Evolutionary conservation across 2,329 filamentous ascomycete genomes (phyloP).

Genomic region (Aspergillus fructus): DNA sequence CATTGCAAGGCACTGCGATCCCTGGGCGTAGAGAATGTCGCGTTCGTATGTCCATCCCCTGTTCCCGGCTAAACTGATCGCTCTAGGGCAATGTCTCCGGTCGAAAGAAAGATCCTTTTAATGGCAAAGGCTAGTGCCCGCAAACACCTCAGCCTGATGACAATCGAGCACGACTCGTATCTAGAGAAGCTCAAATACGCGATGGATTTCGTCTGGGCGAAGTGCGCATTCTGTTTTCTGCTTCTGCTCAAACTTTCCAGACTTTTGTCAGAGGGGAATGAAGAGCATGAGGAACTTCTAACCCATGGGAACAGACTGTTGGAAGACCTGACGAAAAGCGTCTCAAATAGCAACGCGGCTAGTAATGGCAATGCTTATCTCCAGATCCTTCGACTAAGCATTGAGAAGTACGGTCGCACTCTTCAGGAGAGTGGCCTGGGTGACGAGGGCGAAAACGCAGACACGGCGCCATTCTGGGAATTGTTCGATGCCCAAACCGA

Average conservation of each 20-base stretch:
- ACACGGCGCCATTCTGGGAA: slow-evolving; percentile 34
- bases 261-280: slow-evolving; percentile 45
- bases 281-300: slow-evolving; percentile 43
- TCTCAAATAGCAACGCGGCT: slow-evolving; percentile 31
- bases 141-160: slow-evolving; percentile 52
- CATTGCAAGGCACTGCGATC: slow-evolving; percentile 52
- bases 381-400: slow-evolving; percentile 49
- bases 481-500: slow-evolving; percentile 44
- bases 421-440: slow-evolving; percentile 36
- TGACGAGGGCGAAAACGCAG: not conserved
- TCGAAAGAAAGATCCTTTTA: slow-evolving; percentile 49
- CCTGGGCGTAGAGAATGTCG: slow-evolving; percentile 52
- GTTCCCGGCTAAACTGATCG: not conserved
- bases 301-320: slow-evolving; percentile 46
- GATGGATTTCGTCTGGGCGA: slow-evolving; percentile 61
- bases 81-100: slow-evolving; percentile 47
- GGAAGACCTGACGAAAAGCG: slow-evolving; percentile 40
- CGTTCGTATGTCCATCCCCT: slow-evolving; percentile 20
- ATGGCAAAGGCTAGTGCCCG: slow-evolving; percentile 53
- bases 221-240: slow-evolving; percentile 58
- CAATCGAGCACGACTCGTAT: slow-evolving; percentile 48
- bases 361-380: slow-evolving; percentile 50
- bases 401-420: slow-evolving; percentile 52
- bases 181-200: slow-evolving; percentile 54
- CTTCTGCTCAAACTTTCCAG: slow-evolving; percentile 54